A percentile compares a stretch with the other conserved stretches of the same genome.
These are phyloP conservation scores for Beta vulgaris DNA, from an alignment of 148 eudicot species.

Conservation along the genomic window DNA sequence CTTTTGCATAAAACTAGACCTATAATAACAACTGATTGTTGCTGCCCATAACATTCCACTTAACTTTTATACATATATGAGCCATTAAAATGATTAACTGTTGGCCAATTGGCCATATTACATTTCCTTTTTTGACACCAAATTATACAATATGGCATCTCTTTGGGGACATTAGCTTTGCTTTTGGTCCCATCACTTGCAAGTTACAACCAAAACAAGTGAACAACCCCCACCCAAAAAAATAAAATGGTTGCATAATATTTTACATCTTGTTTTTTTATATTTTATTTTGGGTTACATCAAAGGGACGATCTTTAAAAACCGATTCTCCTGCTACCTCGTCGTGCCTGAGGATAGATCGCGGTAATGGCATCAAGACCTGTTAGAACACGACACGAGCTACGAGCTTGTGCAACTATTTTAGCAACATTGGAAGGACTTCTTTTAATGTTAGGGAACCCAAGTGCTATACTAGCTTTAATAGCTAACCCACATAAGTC, in stretches of 20 bases:
- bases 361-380: slow-evolving; percentile 24
- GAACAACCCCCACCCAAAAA: not conserved
- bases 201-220: not conserved
- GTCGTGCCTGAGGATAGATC: slow-evolving; percentile 18
- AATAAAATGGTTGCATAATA: not conserved
- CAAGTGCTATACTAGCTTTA: slow-evolving; percentile 50
- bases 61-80: slow-evolving; percentile 2
- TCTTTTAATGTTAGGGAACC: slow-evolving; percentile 29
- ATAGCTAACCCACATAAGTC: slow-evolving; percentile 52
- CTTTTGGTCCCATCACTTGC: slow-evolving; percentile 6
- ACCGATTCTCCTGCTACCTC: slow-evolving; percentile 21
- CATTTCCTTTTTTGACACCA: not conserved
- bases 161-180: slow-evolving; percentile 1
- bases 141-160: slow-evolving; percentile 21
- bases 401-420: slow-evolving; percentile 33
- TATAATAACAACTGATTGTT: slow-evolving; percentile 1
- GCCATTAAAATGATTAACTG: slow-evolving; percentile 14
- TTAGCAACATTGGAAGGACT: slow-evolving; percentile 28
- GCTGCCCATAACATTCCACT: slow-evolving; percentile 28
- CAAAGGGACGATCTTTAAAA: not conserved
- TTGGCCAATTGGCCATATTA: not conserved
- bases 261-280: not conserved
- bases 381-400: slow-evolving; percentile 25
- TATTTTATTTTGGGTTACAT: not conserved
- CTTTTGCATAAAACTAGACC: slow-evolving; percentile 12